These are phyloP conservation scores for Ophiostoma montium DNA, from an alignment of 2,329 filamentous ascomycete species.

Conservation along the genomic window DNA sequence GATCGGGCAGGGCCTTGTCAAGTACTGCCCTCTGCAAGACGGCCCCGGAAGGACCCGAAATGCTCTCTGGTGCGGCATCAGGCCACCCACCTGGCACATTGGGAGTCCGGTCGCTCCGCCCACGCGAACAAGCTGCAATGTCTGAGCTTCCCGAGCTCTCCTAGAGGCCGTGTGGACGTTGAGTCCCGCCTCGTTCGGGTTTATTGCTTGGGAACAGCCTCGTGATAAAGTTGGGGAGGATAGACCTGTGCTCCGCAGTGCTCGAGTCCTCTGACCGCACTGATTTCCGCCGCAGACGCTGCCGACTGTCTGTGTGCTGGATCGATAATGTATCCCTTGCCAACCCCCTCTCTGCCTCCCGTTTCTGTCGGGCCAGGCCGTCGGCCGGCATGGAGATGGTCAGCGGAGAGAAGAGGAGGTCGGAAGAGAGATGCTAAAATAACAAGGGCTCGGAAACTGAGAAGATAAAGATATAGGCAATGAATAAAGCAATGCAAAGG, in stretches of 20 bases:
- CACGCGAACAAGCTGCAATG: not conserved
- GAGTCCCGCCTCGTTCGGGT: slow-evolving; percentile 36
- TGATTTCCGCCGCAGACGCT: not conserved
- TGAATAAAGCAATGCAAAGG: too few species aligned
- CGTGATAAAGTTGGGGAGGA: slow-evolving; percentile 21
- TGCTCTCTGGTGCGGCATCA: not conserved
- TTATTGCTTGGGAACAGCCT: slow-evolving; percentile 34
- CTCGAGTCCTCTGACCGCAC: not conserved
- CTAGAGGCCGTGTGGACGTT: slow-evolving; percentile 18
- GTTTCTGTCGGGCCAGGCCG: not conserved
- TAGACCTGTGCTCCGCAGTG: not conserved
- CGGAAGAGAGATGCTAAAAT: not conserved
- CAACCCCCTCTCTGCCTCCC: not conserved
- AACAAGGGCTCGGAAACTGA: too few species aligned
- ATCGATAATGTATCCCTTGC: not conserved
- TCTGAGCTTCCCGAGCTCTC: not conserved
- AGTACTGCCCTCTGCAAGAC: not conserved
- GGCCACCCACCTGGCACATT: not conserved
- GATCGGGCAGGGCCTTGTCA: not conserved
- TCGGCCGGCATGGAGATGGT: not conserved
- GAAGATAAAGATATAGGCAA: too few species aligned
- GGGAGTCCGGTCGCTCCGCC: not conserved
- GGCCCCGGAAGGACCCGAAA: too few species aligned
- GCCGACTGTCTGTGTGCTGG: not conserved
- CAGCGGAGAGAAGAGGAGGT: not conserved